Evolutionary conservation across 108 stramenopile genomes (phyloP), one percentile per base, ranked within the genome.

Genomic region (Cyclostephanos tholiformis): DNA sequence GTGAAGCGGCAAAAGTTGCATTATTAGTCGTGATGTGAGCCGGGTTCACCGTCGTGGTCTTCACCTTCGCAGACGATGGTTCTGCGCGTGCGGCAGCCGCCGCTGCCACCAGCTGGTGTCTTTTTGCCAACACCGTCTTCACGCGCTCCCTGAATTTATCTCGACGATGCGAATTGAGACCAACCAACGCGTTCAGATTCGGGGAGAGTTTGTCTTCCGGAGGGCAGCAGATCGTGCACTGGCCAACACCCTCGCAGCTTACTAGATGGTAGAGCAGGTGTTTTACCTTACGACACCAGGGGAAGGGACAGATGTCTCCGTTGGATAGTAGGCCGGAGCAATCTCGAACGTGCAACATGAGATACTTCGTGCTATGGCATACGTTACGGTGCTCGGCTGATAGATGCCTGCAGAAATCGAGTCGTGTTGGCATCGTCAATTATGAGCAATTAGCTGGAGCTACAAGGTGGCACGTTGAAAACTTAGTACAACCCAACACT

Each of bases 301-400:
- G 91, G 73, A 94, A 95, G n/a, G 91, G 93, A 70, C 96, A 97
- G n/a, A 89, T 75, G 69, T 94, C 90, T 60, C 82, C 87, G 23
- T 89, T 85, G 25, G 88, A 82, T 38, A 88, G 84, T 50, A 87
- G 84, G 41, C 96, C 96, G 9, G 88, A 83, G 78, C 96, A 97
- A 79, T 97, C 96, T 55, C 96, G 80, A 48, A 94, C 90, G 71
- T 97, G 96, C 17, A 97, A 80, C 94, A 97, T 95, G 80, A 97
- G 82, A 64, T 83, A 97, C 75, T 95, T 95, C 22, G 82, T 82
- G 62, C 83, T 89, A 38, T 80, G 80, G 67, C 96, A 97, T 48
- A 92, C 84, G 50, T 93, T 89, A 67, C 76, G 80, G 51, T 95
- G 93, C 39, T 87, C 80, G 39, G 74, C 71, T 20, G 68, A 81